phyloP scores from a whole-genome alignment of 768 basidiomycete species.

The Kwoniella europaea region DNA sequence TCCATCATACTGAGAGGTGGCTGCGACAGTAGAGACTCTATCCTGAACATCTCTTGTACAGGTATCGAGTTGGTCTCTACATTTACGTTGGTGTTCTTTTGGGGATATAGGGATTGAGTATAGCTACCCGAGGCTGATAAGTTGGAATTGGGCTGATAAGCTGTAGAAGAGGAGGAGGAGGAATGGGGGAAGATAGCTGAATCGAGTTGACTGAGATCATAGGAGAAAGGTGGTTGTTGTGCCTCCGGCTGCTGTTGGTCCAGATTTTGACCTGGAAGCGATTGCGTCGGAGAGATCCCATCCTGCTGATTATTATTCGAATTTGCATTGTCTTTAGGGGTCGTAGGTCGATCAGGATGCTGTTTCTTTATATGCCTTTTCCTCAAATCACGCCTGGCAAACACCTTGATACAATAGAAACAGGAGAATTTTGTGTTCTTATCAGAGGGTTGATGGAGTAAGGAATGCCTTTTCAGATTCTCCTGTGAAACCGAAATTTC shows the following conservation, averaged over 20 bases:
- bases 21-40: too few relatives aligned
- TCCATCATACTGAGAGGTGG: too few relatives aligned
- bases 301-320: too few relatives aligned
- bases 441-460: background rate
- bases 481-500: background rate
- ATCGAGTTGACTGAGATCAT: slow-evolving; percentile 2
- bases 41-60: too few relatives aligned
- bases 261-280: background rate
- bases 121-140: background rate
- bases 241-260: background rate
- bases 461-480: slow-evolving; percentile 10
- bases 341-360: slow-evolving; percentile 7
- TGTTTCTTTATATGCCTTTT: slow-evolving; percentile 11
- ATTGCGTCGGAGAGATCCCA: background rate
- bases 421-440: slow-evolving; percentile 3
- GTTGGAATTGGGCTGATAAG: background rate
- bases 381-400: slow-evolving; percentile 10
- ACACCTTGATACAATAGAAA: background rate
- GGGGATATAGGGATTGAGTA: background rate
- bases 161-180: too few relatives aligned
- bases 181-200: background rate
- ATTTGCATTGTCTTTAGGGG: background rate
- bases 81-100: background rate
- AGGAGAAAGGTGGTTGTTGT: background rate
- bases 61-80: background rate